A percentile compares a stretch with the other conserved stretches of the same genome.
Evolutionary conservation across 164 flowering plant genomes (phyloP).

Genomic region (Magnolia officinalis): DNA sequence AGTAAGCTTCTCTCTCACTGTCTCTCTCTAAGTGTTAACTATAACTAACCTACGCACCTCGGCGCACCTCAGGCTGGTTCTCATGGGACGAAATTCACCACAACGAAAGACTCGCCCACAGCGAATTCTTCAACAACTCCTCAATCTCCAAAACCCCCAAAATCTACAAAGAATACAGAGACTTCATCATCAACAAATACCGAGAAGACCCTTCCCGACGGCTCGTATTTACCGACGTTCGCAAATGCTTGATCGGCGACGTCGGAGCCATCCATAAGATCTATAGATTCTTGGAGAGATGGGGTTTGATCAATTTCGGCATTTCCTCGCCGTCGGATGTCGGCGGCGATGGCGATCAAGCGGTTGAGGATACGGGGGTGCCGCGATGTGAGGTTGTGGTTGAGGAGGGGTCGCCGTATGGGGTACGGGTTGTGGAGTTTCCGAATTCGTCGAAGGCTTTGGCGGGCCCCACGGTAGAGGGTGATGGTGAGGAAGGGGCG

Average conservation of each 20-base stretch:
- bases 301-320: conserved; percentile 83
- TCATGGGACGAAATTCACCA: conserved; percentile 81
- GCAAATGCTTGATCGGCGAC: conserved; percentile 83
- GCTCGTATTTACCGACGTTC: conserved; percentile 72
- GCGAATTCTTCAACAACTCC: conserved; percentile 68
- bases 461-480: conserved; percentile 15
- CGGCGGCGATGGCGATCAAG: conserved; percentile 1
- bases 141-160: conserved; percentile 73
- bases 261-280: conserved; percentile 60
- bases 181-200: conserved; percentile 78
- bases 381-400: conserved; percentile 27
- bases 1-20: conserved; percentile 34
- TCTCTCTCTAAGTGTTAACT: conserved; percentile 1
- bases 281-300: conserved; percentile 62
- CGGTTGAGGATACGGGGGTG: conserved; percentile 20
- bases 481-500: conserved; percentile 4
- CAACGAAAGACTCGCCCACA: conserved; percentile 45
- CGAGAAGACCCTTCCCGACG: conserved; percentile 70
- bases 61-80: conserved; percentile 57
- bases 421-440: conserved; percentile 61
- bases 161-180: conserved; percentile 82
- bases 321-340: conserved; percentile 13
- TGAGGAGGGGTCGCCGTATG: conserved; percentile 81
- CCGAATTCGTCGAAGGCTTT: conserved; percentile 52
- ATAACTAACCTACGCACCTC: neutral